These are phyloP conservation scores for Debaryomyces robertsiae DNA, from an alignment of 1,139 yeast genomes.

Conservation along the genomic window DNA sequence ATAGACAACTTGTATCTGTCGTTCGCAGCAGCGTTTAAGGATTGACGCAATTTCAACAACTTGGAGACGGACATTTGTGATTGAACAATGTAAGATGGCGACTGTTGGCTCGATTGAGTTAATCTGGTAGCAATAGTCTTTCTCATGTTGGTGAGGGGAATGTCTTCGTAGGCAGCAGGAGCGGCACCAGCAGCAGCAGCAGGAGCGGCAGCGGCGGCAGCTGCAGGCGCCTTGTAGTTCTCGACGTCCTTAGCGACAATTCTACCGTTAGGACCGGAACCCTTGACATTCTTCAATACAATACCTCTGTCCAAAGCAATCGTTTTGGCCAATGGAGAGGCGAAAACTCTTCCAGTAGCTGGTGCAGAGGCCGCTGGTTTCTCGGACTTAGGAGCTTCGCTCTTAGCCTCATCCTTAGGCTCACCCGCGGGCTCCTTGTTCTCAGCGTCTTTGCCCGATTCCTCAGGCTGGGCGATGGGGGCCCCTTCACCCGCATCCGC, in stretches of 20 bases:
- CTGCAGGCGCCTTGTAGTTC: slow-evolving; percentile 52
- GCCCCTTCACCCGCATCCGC: slow-evolving; percentile 75
- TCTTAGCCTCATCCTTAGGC: slow-evolving; percentile 25
- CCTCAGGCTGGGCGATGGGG: slow-evolving; percentile 32
- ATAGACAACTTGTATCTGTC: slow-evolving; percentile 91
- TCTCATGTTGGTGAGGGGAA: slow-evolving; percentile 90
- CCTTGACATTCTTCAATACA: slow-evolving; percentile 79
- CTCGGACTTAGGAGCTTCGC: slow-evolving; percentile 24
- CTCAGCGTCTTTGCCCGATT: slow-evolving; percentile 19
- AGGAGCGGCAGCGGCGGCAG: slow-evolving; percentile 50
- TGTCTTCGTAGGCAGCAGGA: slow-evolving; percentile 69
- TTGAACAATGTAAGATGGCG: slow-evolving; percentile 92
- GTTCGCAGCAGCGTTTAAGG: slow-evolving; percentile 82
- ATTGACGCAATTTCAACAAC: slow-evolving; percentile 86
- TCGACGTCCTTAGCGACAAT: slow-evolving; percentile 90
- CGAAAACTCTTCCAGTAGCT: slow-evolving; percentile 69
- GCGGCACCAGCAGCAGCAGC: slow-evolving; percentile 55
- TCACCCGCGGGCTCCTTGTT: slow-evolving; percentile 27
- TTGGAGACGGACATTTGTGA: slow-evolving; percentile 85
- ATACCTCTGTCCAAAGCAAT: slow-evolving; percentile 93
- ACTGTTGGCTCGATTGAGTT: slow-evolving; percentile 77
- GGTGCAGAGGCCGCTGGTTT: slow-evolving; percentile 23
- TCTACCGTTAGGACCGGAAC: slow-evolving; percentile 95
- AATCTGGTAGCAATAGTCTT: slow-evolving; percentile 90
- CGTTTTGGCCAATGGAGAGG: slow-evolving; percentile 94